Base-by-base conservation (phyloP, 768 basidiomycete genomes). In the Lepiota brunneoincarnata region DNA sequence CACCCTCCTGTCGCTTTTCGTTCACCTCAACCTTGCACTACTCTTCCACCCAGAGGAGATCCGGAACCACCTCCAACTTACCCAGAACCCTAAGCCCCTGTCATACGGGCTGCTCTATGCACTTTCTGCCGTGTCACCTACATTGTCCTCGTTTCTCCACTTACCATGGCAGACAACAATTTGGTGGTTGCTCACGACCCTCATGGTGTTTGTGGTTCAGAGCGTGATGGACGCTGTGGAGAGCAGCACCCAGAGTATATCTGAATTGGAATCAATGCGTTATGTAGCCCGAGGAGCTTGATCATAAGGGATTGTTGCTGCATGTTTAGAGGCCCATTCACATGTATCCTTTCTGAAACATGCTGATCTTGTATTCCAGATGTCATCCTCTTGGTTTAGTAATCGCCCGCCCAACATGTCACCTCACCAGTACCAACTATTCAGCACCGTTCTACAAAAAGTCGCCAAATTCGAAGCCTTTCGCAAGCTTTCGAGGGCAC, bases 251-350 rank as follows among this genome's bases (percentile, higher is more conserved):
- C 67, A 76, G 57, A 75, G 73, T 28, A 72, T 87, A 17, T 68
- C 71, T 1, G 71, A 75, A 38, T 66, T 87, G 24, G 80, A 86
- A 62, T 67, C 64, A 12, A 66, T 86, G 67, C 78, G 72, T 61
- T 87, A 87, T 57, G 59, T 61, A 6, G 77, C 83, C 9, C 78
- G 74, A 21, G 81, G 84, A 4, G 82, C 83, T 48, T 83, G 62
- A 73, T 17, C 12, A 20, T 34, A 2, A 21, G 17, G n/a, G 38
- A 18, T 9, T 31, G 7, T 10, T 10, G 31, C 31, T 9, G 31
- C 31, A 9, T 31, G 6, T 10, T 10, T 10, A 31, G 6, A 9
- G 4, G 31, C 31, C 11, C 11, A 4, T 31, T 6, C 31, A 31
- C 31, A 6, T 31, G 31, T 31, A 31, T 31, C 7, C 6, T 31